These are phyloP conservation scores for Trametes sanguinea DNA, from an alignment of 768 basidiomycete species.

Conservation along the genomic window DNA sequence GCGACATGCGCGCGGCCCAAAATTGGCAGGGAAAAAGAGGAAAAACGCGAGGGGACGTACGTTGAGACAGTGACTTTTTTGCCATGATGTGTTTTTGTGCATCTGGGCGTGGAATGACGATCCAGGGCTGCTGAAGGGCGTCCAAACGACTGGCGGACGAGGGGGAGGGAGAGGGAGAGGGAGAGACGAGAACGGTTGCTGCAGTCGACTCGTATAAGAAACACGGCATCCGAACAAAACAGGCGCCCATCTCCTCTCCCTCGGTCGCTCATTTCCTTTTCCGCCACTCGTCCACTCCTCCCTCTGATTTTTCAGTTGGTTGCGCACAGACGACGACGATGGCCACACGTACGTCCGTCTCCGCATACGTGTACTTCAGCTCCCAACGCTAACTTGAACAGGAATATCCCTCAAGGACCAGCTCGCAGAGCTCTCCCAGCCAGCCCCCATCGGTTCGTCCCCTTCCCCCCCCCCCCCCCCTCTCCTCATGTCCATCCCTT, in stretches of 20 bases:
- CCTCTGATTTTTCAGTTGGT: background rate
- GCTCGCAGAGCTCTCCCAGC: constrained; percentile 75
- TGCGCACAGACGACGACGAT: constrained; percentile 16
- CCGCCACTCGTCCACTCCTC: background rate
- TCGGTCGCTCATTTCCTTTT: constrained; percentile 5
- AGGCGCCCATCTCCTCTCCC: constrained; percentile 7
- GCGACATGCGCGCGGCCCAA: background rate
- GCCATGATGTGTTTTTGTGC: constrained; percentile 26
- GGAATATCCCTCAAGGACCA: constrained; percentile 75
- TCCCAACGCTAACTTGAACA: constrained; percentile 20
- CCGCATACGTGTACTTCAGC: background rate
- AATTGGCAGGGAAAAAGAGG: constrained; percentile 2
- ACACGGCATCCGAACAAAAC: background rate
- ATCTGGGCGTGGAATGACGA: constrained; percentile 21
- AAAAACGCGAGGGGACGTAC: constrained; percentile 16
- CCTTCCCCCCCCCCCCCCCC: constrained; percentile 1
- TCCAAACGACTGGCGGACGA: background rate
- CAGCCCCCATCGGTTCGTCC: constrained; percentile 65
- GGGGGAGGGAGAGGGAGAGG: constrained; percentile 20
- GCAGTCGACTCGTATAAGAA: too few species aligned
- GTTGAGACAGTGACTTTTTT: constrained; percentile 27
- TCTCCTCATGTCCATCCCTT: constrained; percentile 15
- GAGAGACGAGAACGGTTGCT: background rate
- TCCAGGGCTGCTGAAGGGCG: constrained; percentile 26
- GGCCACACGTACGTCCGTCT: constrained; percentile 20